Conservation (phyloP, 371 early-diverging fungal species). For the Circinella umbellata region DNA sequence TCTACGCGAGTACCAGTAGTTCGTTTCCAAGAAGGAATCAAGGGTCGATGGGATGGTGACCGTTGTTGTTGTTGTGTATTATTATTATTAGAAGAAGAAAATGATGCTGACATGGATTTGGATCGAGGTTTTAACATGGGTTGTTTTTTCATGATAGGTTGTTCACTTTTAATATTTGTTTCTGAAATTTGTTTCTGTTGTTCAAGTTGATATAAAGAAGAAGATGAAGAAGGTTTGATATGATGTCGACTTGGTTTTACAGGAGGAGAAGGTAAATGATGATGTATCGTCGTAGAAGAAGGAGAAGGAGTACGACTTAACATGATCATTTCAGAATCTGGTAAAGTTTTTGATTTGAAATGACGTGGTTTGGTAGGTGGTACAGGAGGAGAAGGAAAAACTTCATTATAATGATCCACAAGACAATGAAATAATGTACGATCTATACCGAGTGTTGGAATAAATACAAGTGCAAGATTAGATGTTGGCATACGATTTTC, state of each 20-base stretch:
- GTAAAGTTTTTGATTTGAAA: conserved; percentile 29
- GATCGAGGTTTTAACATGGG: conserved; percentile 29
- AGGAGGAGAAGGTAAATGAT: conserved; percentile 18
- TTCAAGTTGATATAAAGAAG: not conserved
- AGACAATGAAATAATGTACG: conserved; percentile 69
- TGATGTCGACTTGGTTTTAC: conserved; percentile 37
- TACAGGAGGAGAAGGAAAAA: conserved; percentile 33
- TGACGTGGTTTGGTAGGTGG: conserved; percentile 40
- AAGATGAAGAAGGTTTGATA: conserved; percentile 17
- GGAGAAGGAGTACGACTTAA: conserved; percentile 28
- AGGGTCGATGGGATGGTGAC: not conserved
- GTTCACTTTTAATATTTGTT: too few relatives aligned
- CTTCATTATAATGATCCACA: conserved; percentile 36
- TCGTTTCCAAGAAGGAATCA: conserved; percentile 8
- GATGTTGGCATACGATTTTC: conserved; percentile 80
- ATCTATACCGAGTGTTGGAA: conserved; percentile 77
- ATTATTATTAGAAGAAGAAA: not conserved
- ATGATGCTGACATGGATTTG: conserved; percentile 36
- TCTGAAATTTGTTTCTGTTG: too few relatives aligned
- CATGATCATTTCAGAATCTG: conserved; percentile 19
- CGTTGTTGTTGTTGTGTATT: too few relatives aligned
- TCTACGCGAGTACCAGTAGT: conserved; percentile 23
- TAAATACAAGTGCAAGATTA: conserved; percentile 83
- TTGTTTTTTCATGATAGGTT: too few relatives aligned
- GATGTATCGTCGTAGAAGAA: not conserved